These are phyloP conservation scores for Dryadomyces sulphureus DNA, from an alignment of 2,329 filamentous ascomycete genomes.

Conservation along the genomic window DNA sequence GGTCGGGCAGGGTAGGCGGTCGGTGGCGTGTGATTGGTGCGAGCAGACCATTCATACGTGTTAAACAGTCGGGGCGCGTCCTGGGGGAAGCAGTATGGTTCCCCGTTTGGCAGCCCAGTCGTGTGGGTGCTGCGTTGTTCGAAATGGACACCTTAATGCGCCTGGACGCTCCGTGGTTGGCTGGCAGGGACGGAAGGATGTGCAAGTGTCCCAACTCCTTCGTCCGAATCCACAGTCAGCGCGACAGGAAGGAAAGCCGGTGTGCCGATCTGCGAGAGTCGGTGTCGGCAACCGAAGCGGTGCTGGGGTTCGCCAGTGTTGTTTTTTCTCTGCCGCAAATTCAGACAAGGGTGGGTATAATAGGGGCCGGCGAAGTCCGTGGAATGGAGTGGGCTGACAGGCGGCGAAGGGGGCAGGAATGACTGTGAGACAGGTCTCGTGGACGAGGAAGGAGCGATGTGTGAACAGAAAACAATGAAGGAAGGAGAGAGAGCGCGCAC, in stretches of 20 bases:
- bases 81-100: neutral
- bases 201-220: neutral
- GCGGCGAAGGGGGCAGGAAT: no score
- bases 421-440: no score
- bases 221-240: slow-evolving; percentile 1
- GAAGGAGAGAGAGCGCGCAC: neutral
- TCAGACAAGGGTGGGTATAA: neutral
- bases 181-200: neutral
- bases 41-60: no score
- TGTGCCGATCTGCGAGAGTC: neutral
- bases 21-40: neutral
- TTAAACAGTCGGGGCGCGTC: neutral
- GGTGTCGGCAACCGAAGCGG: neutral
- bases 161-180: neutral
- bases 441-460: no score
- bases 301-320: neutral
- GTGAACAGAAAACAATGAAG: no score
- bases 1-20: neutral
- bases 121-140: slow-evolving; percentile 1
- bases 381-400: no score
- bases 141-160: neutral
- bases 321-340: neutral
- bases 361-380: neutral
- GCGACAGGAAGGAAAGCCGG: neutral
- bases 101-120: neutral